phyloP scores from a whole-genome alignment of 78 protist species.

The Chrysochromulina parva region DNA sequence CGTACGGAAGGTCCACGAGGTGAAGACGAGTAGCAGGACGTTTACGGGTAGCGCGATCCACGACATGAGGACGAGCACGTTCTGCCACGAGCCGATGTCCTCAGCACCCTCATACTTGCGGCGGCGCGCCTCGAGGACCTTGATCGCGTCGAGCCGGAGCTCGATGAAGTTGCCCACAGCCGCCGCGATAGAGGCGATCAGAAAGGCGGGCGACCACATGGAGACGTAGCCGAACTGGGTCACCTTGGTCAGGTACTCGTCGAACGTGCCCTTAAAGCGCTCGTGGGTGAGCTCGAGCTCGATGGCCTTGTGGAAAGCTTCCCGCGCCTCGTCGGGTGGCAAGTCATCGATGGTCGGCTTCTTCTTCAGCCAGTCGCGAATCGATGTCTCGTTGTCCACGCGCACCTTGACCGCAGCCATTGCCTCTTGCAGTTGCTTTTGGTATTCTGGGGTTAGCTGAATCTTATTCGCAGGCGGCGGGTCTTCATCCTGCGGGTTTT shows the following conservation, averaged over 20 bases:
- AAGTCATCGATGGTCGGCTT: no score
- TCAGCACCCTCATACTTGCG: not conserved
- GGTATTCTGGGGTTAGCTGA: no score
- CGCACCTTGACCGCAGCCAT: not conserved
- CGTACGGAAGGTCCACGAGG: not conserved
- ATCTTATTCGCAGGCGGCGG: not conserved
- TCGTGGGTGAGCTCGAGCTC: not conserved
- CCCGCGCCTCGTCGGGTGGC: not conserved
- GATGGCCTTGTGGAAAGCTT: not conserved
- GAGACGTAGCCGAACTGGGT: not conserved
- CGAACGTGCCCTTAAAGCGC: not conserved
- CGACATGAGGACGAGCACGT: not conserved
- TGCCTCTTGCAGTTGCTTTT: not conserved
- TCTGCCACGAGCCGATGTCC: constrained; percentile 6
- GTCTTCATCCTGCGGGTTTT: not conserved
- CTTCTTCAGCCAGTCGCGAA: not conserved
- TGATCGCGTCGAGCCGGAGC: not conserved
- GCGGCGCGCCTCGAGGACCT: not conserved
- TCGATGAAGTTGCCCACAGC: not conserved
- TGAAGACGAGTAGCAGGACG: not conserved
- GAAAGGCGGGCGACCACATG: no score
- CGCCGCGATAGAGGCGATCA: no score
- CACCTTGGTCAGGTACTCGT: not conserved
- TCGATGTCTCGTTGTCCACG: not conserved
- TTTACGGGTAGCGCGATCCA: not conserved